These are phyloP conservation scores for Choiromyces venosus DNA, from an alignment of 495 filamentous ascomycete genomes.

Conservation along the genomic window DNA sequence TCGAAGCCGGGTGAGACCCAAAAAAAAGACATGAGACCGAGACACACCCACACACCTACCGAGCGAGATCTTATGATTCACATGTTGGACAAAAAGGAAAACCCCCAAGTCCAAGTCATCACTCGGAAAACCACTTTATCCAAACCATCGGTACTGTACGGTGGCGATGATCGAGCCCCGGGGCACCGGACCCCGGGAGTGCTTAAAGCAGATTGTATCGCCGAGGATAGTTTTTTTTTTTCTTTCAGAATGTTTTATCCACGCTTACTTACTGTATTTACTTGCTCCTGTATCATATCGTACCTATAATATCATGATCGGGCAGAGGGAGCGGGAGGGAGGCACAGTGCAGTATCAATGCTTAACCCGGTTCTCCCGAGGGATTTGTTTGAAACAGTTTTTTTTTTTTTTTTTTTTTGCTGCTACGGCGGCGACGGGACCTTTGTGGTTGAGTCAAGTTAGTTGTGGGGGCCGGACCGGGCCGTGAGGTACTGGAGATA, in stretches of 20 bases:
- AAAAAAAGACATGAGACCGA: neutral
- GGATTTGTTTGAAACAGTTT: neutral
- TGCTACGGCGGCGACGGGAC: neutral
- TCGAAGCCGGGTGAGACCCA: neutral
- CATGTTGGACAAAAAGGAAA: neutral
- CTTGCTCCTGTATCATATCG: neutral
- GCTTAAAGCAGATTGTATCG: neutral
- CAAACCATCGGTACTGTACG: neutral
- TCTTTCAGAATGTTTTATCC: too few relatives aligned
- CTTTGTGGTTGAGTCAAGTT: neutral
- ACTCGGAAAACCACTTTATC: neutral
- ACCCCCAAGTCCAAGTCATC: neutral
- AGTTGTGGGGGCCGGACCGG: too few relatives aligned
- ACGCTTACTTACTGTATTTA: too few relatives aligned
- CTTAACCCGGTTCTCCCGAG: neutral
- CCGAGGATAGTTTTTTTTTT: neutral
- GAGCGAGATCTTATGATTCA: slow-evolving; percentile 4
- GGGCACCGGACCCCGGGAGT: neutral
- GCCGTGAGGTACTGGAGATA: neutral
- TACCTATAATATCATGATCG: too few relatives aligned
- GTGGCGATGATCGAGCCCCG: neutral
- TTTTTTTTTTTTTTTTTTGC: neutral
- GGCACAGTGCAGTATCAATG: neutral
- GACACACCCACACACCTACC: neutral
- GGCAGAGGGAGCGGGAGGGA: too few relatives aligned